Base-by-base conservation (phyloP, 495 filamentous ascomycete genomes). In the Tetracladium marchalianum region DNA sequence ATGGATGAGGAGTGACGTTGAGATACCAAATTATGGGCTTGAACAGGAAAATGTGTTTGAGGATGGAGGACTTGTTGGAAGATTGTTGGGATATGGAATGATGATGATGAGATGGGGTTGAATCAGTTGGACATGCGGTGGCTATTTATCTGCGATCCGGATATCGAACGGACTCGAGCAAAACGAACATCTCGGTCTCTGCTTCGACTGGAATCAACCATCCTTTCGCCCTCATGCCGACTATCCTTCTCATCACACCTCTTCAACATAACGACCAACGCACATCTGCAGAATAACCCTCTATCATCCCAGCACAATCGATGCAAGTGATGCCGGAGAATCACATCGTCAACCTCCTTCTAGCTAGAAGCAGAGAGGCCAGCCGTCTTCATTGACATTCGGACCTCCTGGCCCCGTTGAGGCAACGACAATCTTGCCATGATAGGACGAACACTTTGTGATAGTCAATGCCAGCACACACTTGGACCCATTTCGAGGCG, bases 141-240 rank as follows among this genome's bases (percentile, higher is more conserved):
- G 42, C 16, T 52, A 50, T 52, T 58, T 58, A 58, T 58, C 43
- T 31, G 44, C 38, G 16, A 43, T 13, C n/a, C 12, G 12, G 35
- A 12, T 11, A 8, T 12, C 12, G 18, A 12, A 27, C 34, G 38
- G 19, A 10, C 11, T 12, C 16, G 18, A 17, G 17, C 9, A 39
- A 11, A 32, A 33, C 19, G 22, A 15, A 9, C 11, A 39, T 10
- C 31, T 31, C 27, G 19, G 10, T 7, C 8, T 35, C 32, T 43
- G 1, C 11, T 34, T 4, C 36, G 37, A 12, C 36, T 32, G 27
- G 12, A 16, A 37, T 19, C 44, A 22, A 34, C 15, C 22, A 12
- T n/a, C 9, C 19, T 35, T 27, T 13, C 38, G 6, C 27, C 17
- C 16, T 44, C 44, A 41, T 38, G 24, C 27, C 35, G 27, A 35